These are phyloP conservation scores for Sporothrix dimorphospora DNA, from an alignment of 2,329 filamentous ascomycete species.

Conservation along the genomic window DNA sequence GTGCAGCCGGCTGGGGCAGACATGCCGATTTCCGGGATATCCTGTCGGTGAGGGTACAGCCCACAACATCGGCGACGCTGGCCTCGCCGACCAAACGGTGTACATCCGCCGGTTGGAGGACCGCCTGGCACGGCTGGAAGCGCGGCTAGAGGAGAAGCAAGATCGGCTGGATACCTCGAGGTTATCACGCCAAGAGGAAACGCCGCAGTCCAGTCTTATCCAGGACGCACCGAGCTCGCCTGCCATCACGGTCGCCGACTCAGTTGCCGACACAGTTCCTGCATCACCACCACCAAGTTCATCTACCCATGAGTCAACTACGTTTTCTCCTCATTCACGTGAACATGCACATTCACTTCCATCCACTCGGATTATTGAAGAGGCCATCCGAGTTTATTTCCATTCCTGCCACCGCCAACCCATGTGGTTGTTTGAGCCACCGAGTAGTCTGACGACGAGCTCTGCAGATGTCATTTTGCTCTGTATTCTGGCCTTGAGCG, in stretches of 20 bases:
- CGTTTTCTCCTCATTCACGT: background rate
- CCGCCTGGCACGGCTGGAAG: conserved; percentile 8
- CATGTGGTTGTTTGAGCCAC: conserved; percentile 11
- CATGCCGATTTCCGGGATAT: background rate
- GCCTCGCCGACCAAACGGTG: background rate
- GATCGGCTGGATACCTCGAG: background rate
- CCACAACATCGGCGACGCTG: too few species aligned
- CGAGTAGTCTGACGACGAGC: background rate
- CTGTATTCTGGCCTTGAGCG: background rate
- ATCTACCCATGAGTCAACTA: background rate
- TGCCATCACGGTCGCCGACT: background rate
- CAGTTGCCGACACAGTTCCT: background rate
- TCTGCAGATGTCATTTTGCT: background rate
- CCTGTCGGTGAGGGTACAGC: too few species aligned
- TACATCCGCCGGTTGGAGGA: conserved; percentile 17
- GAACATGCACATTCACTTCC: background rate
- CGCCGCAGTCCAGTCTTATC: background rate
- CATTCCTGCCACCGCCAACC: conserved; percentile 8
- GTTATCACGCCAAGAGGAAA: background rate
- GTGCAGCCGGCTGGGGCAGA: conserved; percentile 14
- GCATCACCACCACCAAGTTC: background rate
- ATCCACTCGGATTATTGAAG: background rate
- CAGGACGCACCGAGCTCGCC: background rate
- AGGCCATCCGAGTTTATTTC: conserved; percentile 13
- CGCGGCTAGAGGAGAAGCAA: background rate